phyloP scores from a whole-genome alignment of 1,284 basidiomycete genomes.

The Pseudomicrostroma phylloplanum region DNA sequence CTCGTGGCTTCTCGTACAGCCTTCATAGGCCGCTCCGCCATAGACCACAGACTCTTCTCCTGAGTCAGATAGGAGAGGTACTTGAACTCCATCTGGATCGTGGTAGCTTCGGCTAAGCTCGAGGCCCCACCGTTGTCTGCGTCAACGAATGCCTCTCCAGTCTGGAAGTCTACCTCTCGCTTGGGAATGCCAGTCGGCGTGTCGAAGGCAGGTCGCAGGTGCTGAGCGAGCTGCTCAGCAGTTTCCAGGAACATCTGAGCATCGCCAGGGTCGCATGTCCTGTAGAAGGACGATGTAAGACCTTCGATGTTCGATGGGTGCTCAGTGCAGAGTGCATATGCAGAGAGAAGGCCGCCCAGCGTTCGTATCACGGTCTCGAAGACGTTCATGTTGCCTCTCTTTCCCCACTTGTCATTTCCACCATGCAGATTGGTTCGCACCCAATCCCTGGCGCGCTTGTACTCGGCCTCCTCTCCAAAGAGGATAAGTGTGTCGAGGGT shows the following conservation, averaged over 20 bases:
- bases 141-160: slow-evolving; percentile 63
- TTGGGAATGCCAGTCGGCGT: slow-evolving; percentile 69
- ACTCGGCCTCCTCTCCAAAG: slow-evolving; percentile 75
- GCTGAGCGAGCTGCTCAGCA: slow-evolving; percentile 67
- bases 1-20: slow-evolving; percentile 23
- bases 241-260: slow-evolving; percentile 42
- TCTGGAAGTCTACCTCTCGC: slow-evolving; percentile 69
- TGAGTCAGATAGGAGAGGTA: slow-evolving; percentile 77
- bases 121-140: slow-evolving; percentile 63
- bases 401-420: slow-evolving; percentile 48
- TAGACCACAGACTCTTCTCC: slow-evolving; percentile 71
- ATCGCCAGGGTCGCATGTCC: slow-evolving; percentile 17
- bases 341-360: slow-evolving; percentile 74
- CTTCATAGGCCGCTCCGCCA: slow-evolving; percentile 59
- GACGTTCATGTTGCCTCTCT: slow-evolving; percentile 63
- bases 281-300: neutral
- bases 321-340: slow-evolving; percentile 50
- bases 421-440: slow-evolving; percentile 65
- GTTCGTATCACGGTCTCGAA: slow-evolving; percentile 86
- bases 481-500: slow-evolving; percentile 71
- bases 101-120: slow-evolving; percentile 61
- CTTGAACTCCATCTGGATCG: slow-evolving; percentile 58
- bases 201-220: slow-evolving; percentile 72
- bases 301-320: neutral
- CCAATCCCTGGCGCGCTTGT: slow-evolving; percentile 71